Base-by-base conservation (phyloP, 257 asterid genomes). In the Solanum peruvianum region DNA sequence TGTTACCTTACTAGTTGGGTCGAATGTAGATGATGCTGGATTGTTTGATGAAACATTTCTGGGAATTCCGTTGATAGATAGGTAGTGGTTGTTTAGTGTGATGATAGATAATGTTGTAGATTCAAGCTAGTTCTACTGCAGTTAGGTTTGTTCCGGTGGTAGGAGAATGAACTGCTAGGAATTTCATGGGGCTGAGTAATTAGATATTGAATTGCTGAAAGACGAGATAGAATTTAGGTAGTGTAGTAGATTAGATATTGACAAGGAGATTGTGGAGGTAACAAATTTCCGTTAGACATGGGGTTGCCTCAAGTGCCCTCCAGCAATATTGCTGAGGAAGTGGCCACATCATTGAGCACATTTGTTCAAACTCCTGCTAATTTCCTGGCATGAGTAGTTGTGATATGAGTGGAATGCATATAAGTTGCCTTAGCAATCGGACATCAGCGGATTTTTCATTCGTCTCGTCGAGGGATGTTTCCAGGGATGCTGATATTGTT, bases 251-350 rank as follows among this genome's bases (percentile, higher is more conserved):
- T 85, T 44, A 45, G 70, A 25, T 31, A 85, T 80, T 67, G 87
- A 58, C 15, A 11, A 70, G 76, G 29, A 82, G 86, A 44, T 85
- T 69, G 84, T 35, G 87, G 64, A 73, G 62, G 69, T 47, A 80
- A 49, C 67, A 23, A 70, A 49, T 47, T 87, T 37, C 13, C 25
- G 62, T 89, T 66, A 88, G 87, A 66, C 89, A 95, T 95, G 98
- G 98, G 98, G 33, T 92, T 95, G 90, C 98, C 98, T 87, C 98
- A 94, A 86, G 89, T 93, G 84, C 90, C 96, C 77, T 91, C 97
- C 9, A 90, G 93, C 58, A 91, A 89, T 67, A 83, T 87, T 85
- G 89, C 92, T 11, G 98, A 95, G 88, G 98, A 94, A 90, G 93
- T 89, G 87, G 87, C 95, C 18, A 86, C 92, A 73, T 85, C 95